Percentiles rank a stretch among this genome's conserved stretches.
phyloP scores from a whole-genome alignment of 257 asterid genomes.

The Nicotiana undulata region DNA sequence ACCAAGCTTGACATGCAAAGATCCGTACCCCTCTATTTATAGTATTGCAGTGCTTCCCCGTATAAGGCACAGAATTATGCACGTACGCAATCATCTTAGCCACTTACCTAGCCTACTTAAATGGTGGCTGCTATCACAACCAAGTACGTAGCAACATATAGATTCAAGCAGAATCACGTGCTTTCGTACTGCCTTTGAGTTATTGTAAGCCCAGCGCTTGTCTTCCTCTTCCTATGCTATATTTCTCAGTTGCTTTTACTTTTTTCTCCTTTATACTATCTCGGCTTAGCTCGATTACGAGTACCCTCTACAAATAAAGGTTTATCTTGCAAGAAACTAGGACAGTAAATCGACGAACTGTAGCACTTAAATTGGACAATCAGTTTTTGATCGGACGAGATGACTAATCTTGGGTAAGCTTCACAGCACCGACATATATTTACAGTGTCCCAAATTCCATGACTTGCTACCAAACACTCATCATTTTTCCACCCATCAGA shows the following conservation, averaged over 20 bases:
- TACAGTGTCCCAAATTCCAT: neutral
- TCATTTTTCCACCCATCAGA: too few relatives aligned
- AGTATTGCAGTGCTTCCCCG: neutral
- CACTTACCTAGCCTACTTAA: neutral
- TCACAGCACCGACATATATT: too few relatives aligned
- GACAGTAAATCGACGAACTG: too few relatives aligned
- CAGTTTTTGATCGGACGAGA: neutral
- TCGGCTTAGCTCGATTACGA: too few relatives aligned
- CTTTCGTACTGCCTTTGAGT: neutral
- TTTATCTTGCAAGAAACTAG: too few relatives aligned
- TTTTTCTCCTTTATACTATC: too few relatives aligned
- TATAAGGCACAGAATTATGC: constrained; percentile 1
- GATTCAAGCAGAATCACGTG: neutral
- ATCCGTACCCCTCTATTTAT: neutral
- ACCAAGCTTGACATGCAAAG: neutral
- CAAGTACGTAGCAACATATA: too few relatives aligned
- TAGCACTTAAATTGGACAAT: neutral
- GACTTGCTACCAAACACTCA: too few relatives aligned
- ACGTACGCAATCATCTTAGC: neutral
- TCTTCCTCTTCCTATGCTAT: neutral
- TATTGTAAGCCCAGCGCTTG: neutral
- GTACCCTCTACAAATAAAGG: too few relatives aligned
- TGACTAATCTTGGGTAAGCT: neutral
- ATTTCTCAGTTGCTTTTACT: too few relatives aligned
- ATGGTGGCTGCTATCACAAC: neutral